These are phyloP conservation scores for Nemania diffusa DNA, from an alignment of 2,329 filamentous ascomycete species.

Conservation along the genomic window DNA sequence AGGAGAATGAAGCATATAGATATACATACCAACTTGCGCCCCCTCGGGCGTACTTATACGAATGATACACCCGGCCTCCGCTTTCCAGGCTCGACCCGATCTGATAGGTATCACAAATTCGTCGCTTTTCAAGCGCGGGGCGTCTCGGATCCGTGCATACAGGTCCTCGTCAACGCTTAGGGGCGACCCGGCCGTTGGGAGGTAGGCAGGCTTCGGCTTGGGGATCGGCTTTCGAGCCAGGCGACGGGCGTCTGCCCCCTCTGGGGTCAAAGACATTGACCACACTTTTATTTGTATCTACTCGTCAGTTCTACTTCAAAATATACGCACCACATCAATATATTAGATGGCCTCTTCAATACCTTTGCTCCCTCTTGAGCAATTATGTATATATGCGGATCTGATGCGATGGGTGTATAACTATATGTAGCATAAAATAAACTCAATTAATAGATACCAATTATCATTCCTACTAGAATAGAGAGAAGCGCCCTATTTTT, in stretches of 20 bases:
- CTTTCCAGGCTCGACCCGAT: conserved; percentile 78
- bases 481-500: too few relatives aligned
- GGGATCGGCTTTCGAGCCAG: conserved; percentile 57
- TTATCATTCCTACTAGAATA: too few relatives aligned
- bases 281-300: not conserved
- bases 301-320: not conserved
- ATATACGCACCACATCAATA: not conserved
- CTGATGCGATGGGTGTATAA: not conserved
- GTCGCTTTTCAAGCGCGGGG: conserved; percentile 55
- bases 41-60: conserved; percentile 80
- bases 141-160: conserved; percentile 71
- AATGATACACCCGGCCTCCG: conserved; percentile 73
- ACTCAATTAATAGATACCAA: too few relatives aligned
- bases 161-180: conserved; percentile 56
- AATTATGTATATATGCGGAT: not conserved
- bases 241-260: conserved; percentile 51
- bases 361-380: not conserved
- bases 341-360: not conserved
- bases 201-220: conserved; percentile 61
- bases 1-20: too few relatives aligned
- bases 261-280: conserved; percentile 39
- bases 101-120: conserved; percentile 76
- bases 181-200: conserved; percentile 56
- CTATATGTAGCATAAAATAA: not conserved
- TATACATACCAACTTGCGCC: conserved; percentile 74